Evolutionary conservation across 345 rosid genomes (phyloP), one percentile per base, ranked within the genome.

Genomic region (Acer yangbiense): DNA sequence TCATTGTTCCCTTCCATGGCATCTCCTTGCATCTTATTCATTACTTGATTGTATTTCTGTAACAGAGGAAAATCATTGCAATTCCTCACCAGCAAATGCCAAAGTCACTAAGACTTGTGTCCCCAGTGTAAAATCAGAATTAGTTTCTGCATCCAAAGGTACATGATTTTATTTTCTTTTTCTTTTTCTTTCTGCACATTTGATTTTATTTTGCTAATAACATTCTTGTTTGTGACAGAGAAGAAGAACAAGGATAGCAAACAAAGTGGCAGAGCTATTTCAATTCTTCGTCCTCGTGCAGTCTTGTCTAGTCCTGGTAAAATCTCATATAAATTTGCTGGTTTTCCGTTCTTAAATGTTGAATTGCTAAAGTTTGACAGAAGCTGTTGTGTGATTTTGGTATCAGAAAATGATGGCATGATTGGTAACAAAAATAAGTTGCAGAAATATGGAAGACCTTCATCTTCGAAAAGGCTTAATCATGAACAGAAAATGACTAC

Each of bases 231-330:
- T 52, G 64, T n/a, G 5, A 14, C 73, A 83, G 65, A 32, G 46
- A 68, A 74, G 72, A 68, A 67, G 44, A 43, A 25, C 11, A 73
- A 57, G 46, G 68, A 46, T 12, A 14, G 3, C 57, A 71, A 74
- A 55, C 64, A 20, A 58, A 69, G 61, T 46, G 17, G 4, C 23
- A 76, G 55, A 76, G 55, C 75, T 9, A 7, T 18, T 27, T 74
- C 70, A 3, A 50, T 76, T 32, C 25, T 52, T 11, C 82, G 84
- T 12, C 86, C 84, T 54, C 79, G 84, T 11, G 86, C 88, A 60
- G 81, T 85, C 39, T 55, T 83, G 25, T 85, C 83, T 11, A 83
- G 88, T 69, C 88, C 86, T 13, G 81, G 86, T 85, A 77, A 74
- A 77, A 74, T 65, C 9, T 7, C 20, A 13, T 21, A 20, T 41